Evolutionary conservation across 176 grass and related monocot genomes (phyloP).

Genomic region (Zea luxurians): DNA sequence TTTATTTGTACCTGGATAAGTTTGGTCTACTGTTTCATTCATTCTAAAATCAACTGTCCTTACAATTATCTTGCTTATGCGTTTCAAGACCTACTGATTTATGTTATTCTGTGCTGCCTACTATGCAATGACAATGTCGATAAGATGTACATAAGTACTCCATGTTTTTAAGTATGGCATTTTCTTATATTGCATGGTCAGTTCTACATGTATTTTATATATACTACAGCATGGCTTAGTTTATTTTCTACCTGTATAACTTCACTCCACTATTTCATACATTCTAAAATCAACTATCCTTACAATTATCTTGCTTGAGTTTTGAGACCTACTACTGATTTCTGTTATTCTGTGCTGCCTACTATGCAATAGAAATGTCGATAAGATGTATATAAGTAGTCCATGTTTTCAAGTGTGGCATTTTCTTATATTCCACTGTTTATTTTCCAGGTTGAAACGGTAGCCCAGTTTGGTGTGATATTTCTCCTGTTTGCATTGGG

Average conservation of each 20-base stretch:
- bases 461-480: conserved; percentile 99
- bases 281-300: background rate
- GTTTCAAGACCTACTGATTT: background rate
- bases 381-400: background rate
- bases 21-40: background rate
- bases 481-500: conserved; percentile 98
- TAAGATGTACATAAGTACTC: conserved; percentile 17
- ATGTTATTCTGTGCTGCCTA: background rate
- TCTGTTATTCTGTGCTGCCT: background rate
- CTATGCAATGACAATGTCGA: background rate
- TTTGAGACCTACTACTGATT: background rate
- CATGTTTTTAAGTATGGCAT: background rate
- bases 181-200: background rate
- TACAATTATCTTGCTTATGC: background rate
- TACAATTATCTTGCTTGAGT: background rate
- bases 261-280: background rate
- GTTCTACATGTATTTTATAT: background rate
- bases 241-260: background rate
- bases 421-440: conserved; percentile 9
- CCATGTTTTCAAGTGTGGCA: conserved; percentile 13
- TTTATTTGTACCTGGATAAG: background rate
- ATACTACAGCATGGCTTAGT: background rate
- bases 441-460: conserved; percentile 85
- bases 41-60: background rate
- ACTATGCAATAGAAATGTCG: background rate